Evolutionary conservation across 495 filamentous ascomycete genomes (phyloP), one percentile per base, ranked within the genome.

Genomic region (Annulohypoxylon moriforme): DNA sequence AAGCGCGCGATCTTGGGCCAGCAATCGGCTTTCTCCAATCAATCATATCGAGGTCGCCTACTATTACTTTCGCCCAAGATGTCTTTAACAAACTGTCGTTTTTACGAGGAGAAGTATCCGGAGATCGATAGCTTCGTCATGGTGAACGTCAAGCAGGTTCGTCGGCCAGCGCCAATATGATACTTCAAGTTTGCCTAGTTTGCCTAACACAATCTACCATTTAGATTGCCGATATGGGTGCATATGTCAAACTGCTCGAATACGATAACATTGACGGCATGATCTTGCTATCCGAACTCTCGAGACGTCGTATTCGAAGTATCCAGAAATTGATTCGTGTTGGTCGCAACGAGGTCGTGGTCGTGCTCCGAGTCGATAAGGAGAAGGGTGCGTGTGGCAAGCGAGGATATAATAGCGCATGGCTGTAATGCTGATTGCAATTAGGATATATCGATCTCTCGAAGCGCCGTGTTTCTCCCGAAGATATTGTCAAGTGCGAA

Each of bases 201-300:
- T 53, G 34, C 33, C 73, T 75, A 70, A 74, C 64, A 67, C 49
- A 46, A 18, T 67, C 44, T 75, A 97, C 44, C 36, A n/a, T 67
- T 42, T 75, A 97, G 93, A 99, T 99, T 79, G 96, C 96, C 79
- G 96, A 99, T 80, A 99, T 99, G 96, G 96, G 96, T 73, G 96
- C 96, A 73, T 99, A 99, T 79, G 96, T 99, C 77, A 99, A 99
- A 84, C 90, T 99, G 27, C 90, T 99, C 74, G 96, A 99, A 84
- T 99, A 99, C 81, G 96, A 98, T 81, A 97, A 98, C 84, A 99
- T 99, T 81, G 96, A 99, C 80, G 96, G 96, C 85, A 99, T 99
- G 96, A 99, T 99, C 70, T 86, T 99, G 53, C 91, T 99, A 68
- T 96, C 92, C 73, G 96, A 99, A 80, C 88, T 99, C 53, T 98